These are phyloP conservation scores for Gypsophila paniculata DNA, from an alignment of 179 eudicot species.

Conservation along the genomic window DNA sequence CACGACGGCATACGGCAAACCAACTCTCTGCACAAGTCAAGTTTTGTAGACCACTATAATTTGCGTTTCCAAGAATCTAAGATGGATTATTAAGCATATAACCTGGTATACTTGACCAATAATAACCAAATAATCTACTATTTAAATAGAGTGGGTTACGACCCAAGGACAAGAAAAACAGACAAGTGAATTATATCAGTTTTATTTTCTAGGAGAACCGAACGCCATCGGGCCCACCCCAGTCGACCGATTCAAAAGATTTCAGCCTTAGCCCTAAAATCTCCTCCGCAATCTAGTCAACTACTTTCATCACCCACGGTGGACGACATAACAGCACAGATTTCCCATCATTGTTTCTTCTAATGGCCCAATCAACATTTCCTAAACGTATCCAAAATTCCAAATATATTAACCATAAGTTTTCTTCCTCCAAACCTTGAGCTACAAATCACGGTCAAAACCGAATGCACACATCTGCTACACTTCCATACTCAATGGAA, in stretches of 20 bases:
- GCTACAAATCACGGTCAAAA: background rate
- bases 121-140: background rate
- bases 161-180: background rate
- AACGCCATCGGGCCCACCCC: too few relatives aligned
- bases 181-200: background rate
- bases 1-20: background rate
- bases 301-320: background rate
- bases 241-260: background rate
- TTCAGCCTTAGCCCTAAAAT: background rate
- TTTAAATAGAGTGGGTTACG: background rate
- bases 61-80: background rate
- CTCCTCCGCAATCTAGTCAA: background rate
- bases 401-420: background rate
- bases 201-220: background rate
- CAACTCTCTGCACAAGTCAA: background rate
- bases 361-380: background rate
- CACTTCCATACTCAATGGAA: background rate
- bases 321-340: background rate
- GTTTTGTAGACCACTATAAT: background rate
- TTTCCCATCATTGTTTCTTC: background rate
- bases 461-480: background rate
- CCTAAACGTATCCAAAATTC: too few relatives aligned
- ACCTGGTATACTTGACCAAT: background rate
- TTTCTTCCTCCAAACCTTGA: background rate
- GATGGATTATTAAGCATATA: background rate